phyloP scores from a whole-genome alignment of 2,329 filamentous ascomycete species.

The Trichoderma brevicompactum region DNA sequence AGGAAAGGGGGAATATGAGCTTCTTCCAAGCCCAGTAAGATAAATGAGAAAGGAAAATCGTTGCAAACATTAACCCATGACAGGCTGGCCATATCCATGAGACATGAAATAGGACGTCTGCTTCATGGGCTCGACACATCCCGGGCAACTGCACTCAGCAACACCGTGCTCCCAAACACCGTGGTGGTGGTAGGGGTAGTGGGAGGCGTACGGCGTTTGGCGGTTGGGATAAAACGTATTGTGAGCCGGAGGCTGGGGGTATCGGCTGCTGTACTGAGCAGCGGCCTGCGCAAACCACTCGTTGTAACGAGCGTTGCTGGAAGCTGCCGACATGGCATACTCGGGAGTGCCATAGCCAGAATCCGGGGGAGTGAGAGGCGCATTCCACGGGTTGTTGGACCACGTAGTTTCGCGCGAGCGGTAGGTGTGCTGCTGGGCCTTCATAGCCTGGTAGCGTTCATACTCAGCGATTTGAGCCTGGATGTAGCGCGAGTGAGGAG shows the following conservation, averaged over 20 bases:
- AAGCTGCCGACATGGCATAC: conserved; percentile 59
- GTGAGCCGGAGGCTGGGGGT: conserved; percentile 49
- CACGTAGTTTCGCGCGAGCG: conserved; percentile 51
- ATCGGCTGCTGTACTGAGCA: conserved; percentile 50
- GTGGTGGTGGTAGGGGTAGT: conserved; percentile 52
- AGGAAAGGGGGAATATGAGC: conserved; percentile 15
- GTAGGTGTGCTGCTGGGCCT: conserved; percentile 47
- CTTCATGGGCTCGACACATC: conserved; percentile 53
- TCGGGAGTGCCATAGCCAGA: conserved; percentile 66
- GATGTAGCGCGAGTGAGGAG: conserved; percentile 52
- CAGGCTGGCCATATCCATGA: conserved; percentile 58
- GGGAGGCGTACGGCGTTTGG: conserved; percentile 47
- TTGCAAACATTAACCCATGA: conserved; percentile 52
- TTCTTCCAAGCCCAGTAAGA: conserved; percentile 3
- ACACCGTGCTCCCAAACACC: conserved; percentile 57
- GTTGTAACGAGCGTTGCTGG: conserved; percentile 59
- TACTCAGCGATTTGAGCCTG: conserved; percentile 61
- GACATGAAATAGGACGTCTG: conserved; percentile 53
- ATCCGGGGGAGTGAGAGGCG: conserved; percentile 62
- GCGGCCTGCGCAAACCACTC: conserved; percentile 59
- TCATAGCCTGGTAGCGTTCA: conserved; percentile 53
- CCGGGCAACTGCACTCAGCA: conserved; percentile 55
- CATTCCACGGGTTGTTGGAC: conserved; percentile 51
- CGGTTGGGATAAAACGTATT: conserved; percentile 49
- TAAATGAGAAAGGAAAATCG: conserved; percentile 33